Evolutionary conservation across 805 yeast genomes (phyloP), one percentile per base, ranked within the genome.

Genomic region (Kodamaea lidongshanica): DNA sequence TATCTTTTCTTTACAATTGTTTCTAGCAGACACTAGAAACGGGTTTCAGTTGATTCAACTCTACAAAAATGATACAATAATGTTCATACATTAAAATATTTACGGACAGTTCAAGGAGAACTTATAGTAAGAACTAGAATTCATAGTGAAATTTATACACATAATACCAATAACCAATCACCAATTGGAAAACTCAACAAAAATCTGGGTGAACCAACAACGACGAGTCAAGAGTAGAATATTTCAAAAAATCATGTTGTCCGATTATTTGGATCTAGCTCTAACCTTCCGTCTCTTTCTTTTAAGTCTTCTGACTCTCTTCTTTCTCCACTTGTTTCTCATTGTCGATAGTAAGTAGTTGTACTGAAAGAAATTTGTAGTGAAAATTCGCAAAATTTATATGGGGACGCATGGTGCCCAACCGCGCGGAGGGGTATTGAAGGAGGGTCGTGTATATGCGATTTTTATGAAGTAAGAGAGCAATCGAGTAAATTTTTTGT

Each of bases 221-320:
- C 21, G 21, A 19, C 10, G 21, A 19, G 21, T 8, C 14, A 20
- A 22, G n/a, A n/a, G n/a, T n/a, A n/a, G n/a, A n/a, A n/a, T n/a
- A 19, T 28, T 27, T 26, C 34, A 25, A 27, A 11, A 13, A 10
- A 23, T 13, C 20, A 12, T 21, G 24, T 32, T 27, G 65, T 61
- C 65, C 81, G 83, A 76, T 82, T 82, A 84, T 80, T 84, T 84
- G 78, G 95, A 85, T 85, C 97, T 87, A 74, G 97, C 97, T 85
- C 97, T 86, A 64, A 89, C 96, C 95, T 89, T 89, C 96, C 97
- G 96, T 83, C 97, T 85, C 95, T 89, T 89, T 79, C 96, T 86
- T 85, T 89, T 89, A 68, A 89, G 84, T 85, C 97, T 86, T 85
- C 97, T 88, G 72, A 83, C 94, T 88, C 97, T 89, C 95, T 89